Conservation (phyloP, 2,329 filamentous ascomycete species). For the Trichoderma atroviride region DNA sequence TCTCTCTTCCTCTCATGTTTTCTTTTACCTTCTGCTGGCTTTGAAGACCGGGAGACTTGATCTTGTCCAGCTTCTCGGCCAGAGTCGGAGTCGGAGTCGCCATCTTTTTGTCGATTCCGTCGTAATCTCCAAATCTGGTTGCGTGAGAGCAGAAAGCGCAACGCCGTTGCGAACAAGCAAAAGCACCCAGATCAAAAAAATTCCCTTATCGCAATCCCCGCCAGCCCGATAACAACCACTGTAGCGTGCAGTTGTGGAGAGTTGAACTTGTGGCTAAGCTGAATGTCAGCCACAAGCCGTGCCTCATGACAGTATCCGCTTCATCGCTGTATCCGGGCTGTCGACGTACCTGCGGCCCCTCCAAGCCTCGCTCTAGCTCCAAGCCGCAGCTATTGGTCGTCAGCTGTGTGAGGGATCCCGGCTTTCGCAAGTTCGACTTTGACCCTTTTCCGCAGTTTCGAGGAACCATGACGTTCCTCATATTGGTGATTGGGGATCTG, state of each 20-base stretch:
- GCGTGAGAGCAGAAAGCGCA: slow-evolving; percentile 18
- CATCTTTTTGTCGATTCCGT: slow-evolving; percentile 44
- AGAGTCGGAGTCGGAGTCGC: slow-evolving; percentile 57
- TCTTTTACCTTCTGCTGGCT: slow-evolving; percentile 82
- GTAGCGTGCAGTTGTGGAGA: background rate
- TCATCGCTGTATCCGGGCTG: slow-evolving; percentile 38
- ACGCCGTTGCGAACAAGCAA: slow-evolving; percentile 9
- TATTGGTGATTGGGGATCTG: slow-evolving; percentile 89
- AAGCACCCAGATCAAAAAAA: slow-evolving; percentile 27
- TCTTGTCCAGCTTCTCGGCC: slow-evolving; percentile 93
- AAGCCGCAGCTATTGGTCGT: slow-evolving; percentile 8
- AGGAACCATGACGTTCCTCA: slow-evolving; percentile 78
- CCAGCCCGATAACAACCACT: slow-evolving; percentile 24
- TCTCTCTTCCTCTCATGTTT: background rate
- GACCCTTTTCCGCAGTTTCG: slow-evolving; percentile 18
- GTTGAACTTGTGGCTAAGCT: slow-evolving; percentile 18
- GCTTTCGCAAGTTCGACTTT: slow-evolving; percentile 19
- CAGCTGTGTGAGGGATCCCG: slow-evolving; percentile 12
- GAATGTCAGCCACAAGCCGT: background rate
- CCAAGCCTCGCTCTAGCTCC: slow-evolving; percentile 31
- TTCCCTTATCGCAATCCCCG: slow-evolving; percentile 29
- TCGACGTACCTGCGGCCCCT: slow-evolving; percentile 36
- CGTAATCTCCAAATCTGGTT: slow-evolving; percentile 9
- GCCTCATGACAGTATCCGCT: slow-evolving; percentile 25
- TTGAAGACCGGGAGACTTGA: slow-evolving; percentile 93